Evolutionary conservation across 768 basidiomycete species (phyloP).

Genomic region (Rhodotorula toruloides): DNA sequence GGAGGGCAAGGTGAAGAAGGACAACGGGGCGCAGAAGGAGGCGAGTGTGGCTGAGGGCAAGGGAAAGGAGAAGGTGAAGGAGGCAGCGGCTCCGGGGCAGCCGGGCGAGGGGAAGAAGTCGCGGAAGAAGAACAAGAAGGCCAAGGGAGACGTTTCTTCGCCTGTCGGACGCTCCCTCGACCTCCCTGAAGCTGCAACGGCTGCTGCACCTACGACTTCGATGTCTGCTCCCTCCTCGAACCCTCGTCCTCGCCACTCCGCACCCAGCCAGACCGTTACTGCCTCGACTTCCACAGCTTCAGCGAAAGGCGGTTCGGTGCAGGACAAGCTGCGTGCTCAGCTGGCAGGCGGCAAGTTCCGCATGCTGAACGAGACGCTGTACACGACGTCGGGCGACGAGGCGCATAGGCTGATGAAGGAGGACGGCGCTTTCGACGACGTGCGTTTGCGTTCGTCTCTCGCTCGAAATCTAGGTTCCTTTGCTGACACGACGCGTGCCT

Average conservation of each 20-base stretch:
- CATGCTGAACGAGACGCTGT: conserved; percentile 85
- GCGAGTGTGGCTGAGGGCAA: conserved; percentile 14
- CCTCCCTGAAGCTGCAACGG: no score
- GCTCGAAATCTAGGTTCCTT: neutral
- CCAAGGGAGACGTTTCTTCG: neutral
- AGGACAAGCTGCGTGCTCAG: conserved; percentile 63
- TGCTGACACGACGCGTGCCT: neutral
- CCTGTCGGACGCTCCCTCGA: neutral
- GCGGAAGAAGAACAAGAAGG: conserved; percentile 19
- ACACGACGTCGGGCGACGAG: conserved; percentile 72
- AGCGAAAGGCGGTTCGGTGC: conserved; percentile 59
- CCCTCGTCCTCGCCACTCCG: neutral
- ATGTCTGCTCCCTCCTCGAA: neutral
- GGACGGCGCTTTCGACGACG: conserved; percentile 76
- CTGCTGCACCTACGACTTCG: neutral
- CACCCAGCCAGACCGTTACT: conserved; percentile 1
- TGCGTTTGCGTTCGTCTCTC: conserved; percentile 45
- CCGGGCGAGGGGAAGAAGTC: no score
- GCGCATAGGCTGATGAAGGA: conserved; percentile 77
- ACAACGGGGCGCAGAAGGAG: neutral
- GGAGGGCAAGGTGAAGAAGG: conserved; percentile 12
- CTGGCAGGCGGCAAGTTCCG: conserved; percentile 51
- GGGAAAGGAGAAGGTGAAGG: conserved; percentile 15
- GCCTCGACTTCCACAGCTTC: neutral
- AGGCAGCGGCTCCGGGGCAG: conserved; percentile 34